phyloP scores from a whole-genome alignment of 2,329 filamentous ascomycete species.

The Colletotrichum simmondsii region DNA sequence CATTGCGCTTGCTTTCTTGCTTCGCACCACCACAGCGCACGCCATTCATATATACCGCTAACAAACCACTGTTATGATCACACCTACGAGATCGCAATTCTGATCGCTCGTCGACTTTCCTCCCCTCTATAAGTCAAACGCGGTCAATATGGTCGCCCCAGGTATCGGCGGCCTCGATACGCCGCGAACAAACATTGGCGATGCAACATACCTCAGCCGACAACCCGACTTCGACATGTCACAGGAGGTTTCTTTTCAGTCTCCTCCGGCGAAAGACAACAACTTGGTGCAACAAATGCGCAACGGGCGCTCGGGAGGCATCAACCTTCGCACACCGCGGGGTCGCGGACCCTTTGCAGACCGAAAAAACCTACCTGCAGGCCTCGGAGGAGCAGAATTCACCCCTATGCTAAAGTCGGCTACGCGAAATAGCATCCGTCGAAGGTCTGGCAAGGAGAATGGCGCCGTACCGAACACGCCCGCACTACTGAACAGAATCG shows the following conservation, averaged over 20 bases:
- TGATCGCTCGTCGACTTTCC: conserved; percentile 13
- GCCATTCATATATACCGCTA: background rate
- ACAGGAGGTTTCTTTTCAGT: conserved; percentile 87
- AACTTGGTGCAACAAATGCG: conserved; percentile 82
- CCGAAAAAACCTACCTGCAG: conserved; percentile 75
- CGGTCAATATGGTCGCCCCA: conserved; percentile 69
- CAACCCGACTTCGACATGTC: conserved; percentile 84
- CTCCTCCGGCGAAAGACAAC: conserved; percentile 75
- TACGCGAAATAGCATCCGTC: conserved; percentile 77
- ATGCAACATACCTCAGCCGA: conserved; percentile 82
- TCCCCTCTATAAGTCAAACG: conserved; percentile 13
- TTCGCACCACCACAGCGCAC: conserved; percentile 5
- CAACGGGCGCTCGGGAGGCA: conserved; percentile 68
- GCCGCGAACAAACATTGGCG: conserved; percentile 84
- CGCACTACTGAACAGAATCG: conserved; percentile 71
- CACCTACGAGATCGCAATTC: conserved; percentile 17
- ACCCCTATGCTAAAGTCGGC: conserved; percentile 90
- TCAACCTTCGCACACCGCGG: conserved; percentile 79
- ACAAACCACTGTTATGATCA: conserved; percentile 20
- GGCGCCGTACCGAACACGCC: conserved; percentile 74
- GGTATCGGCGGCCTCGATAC: conserved; percentile 80
- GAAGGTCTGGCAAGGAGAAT: conserved; percentile 69
- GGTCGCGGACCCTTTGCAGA: conserved; percentile 77
- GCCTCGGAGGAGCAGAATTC: conserved; percentile 81
- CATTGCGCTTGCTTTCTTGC: conserved; percentile 12